phyloP scores from a whole-genome alignment of 1,284 basidiomycete genomes.

The Ceratobasidium theobromae region DNA sequence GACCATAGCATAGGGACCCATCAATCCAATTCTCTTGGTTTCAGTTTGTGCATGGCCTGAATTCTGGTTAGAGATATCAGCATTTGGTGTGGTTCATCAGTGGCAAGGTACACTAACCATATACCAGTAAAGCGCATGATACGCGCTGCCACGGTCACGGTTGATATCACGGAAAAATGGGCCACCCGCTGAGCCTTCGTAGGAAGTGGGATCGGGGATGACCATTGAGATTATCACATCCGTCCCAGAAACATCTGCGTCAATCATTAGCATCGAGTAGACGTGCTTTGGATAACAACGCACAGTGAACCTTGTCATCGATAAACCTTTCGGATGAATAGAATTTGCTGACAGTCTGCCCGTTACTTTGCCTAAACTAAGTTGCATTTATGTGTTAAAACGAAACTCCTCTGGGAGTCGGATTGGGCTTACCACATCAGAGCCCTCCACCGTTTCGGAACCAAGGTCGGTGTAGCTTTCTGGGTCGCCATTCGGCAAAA shows the following conservation, averaged over 20 bases:
- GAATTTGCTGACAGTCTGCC: constrained; percentile 6
- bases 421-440: constrained; percentile 24
- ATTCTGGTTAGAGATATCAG: not conserved
- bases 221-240: constrained; percentile 32
- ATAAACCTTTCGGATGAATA: constrained; percentile 29
- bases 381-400: not conserved
- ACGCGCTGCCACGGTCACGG: constrained; percentile 1
- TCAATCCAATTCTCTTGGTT: constrained; percentile 16
- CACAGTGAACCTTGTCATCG: constrained; percentile 31
- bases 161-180: constrained; percentile 34
- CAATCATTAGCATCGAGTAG: not conserved
- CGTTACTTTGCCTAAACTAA: constrained; percentile 10
- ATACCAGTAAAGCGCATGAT: constrained; percentile 32
- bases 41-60: constrained; percentile 33
- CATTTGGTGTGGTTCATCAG: not conserved
- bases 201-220: constrained; percentile 24
- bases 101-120: constrained; percentile 2
- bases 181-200: constrained; percentile 24
- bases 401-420: not conserved
- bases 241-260: constrained; percentile 15
- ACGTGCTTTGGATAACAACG: not conserved
- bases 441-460: constrained; percentile 20
- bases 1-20: constrained; percentile 27
- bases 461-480: constrained; percentile 15
- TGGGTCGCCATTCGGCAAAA: constrained; percentile 15